These are phyloP conservation scores for Skeletonema grethae DNA, from an alignment of 108 stramenopile species.

Conservation along the genomic window DNA sequence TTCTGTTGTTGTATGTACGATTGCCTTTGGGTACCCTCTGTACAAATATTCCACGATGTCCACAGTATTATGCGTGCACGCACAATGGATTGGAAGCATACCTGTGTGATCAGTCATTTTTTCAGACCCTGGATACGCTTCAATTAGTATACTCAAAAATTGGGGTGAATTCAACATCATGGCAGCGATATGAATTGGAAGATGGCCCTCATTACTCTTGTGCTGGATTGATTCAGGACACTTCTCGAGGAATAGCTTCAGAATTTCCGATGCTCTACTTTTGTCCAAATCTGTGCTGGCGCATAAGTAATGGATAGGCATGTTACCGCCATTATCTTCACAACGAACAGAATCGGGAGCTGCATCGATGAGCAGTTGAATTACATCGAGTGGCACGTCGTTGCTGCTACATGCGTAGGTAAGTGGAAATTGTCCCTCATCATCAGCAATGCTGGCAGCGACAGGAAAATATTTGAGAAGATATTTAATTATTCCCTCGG, in stretches of 20 bases:
- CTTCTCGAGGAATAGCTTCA: slow-evolving; percentile 9
- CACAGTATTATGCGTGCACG: no score
- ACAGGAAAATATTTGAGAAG: slow-evolving; percentile 9
- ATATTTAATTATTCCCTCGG: neutral
- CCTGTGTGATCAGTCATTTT: no score
- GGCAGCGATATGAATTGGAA: slow-evolving; percentile 4
- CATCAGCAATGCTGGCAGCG: neutral
- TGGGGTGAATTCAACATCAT: neutral
- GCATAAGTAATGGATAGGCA: slow-evolving; percentile 14
- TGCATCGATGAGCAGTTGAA: slow-evolving; percentile 11
- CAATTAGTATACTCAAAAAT: no score
- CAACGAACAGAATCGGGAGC: slow-evolving; percentile 6
- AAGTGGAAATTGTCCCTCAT: neutral
- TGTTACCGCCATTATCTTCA: neutral
- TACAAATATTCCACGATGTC: no score
- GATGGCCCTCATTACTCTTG: neutral
- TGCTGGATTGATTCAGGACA: neutral
- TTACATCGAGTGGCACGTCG: neutral
- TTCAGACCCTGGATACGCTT: no score
- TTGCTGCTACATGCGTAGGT: neutral
- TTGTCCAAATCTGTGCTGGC: neutral
- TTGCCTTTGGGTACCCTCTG: no score
- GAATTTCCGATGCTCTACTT: neutral
- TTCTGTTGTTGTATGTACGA: no score
- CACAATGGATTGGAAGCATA: no score